A percentile compares a stretch with the other conserved stretches of the same genome.
Evolutionary conservation across 2,329 filamentous ascomycete genomes (phyloP).

Genomic region (Penicillium verrucosum): DNA sequence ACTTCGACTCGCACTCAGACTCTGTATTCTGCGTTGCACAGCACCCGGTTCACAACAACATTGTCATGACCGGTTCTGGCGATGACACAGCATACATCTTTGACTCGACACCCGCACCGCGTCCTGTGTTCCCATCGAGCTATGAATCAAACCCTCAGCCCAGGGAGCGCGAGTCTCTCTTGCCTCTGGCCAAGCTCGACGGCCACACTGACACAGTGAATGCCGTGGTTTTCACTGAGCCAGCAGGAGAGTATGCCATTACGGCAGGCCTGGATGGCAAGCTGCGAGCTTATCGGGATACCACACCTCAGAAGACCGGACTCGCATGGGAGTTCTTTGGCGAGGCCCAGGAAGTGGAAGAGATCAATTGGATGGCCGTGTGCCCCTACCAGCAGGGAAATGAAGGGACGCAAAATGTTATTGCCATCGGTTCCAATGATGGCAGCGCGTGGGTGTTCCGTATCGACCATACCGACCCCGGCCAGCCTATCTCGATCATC

Average conservation of each 20-base stretch:
- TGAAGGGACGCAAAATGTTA: constrained; percentile 66
- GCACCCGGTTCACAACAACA: constrained; percentile 72
- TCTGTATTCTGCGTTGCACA: constrained; percentile 93
- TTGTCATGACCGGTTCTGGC: constrained; percentile 83
- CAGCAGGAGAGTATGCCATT: constrained; percentile 77
- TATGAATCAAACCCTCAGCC: constrained; percentile 66
- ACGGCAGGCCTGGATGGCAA: constrained; percentile 85
- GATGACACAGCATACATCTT: constrained; percentile 85
- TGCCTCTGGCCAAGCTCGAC: constrained; percentile 70
- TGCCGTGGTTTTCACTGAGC: constrained; percentile 77
- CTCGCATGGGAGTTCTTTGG: constrained; percentile 64
- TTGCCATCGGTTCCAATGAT: constrained; percentile 85
- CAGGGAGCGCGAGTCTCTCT: constrained; percentile 58
- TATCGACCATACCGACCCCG: constrained; percentile 64
- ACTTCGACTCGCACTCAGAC: constrained; percentile 88
- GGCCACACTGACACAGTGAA: constrained; percentile 92
- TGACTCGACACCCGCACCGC: constrained; percentile 63
- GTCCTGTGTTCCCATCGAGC: constrained; percentile 70
- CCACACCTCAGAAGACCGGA: constrained; percentile 46
- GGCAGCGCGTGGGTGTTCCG: constrained; percentile 95
- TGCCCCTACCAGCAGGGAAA: constrained; percentile 61
- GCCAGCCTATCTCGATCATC: constrained; percentile 70
- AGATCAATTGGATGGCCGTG: constrained; percentile 84
- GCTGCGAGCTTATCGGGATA: constrained; percentile 66
- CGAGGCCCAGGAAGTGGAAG: constrained; percentile 84